These are phyloP conservation scores for Globisporangium heterothallicum DNA, from an alignment of 352 stramenopile genomes.

Conservation along the genomic window DNA sequence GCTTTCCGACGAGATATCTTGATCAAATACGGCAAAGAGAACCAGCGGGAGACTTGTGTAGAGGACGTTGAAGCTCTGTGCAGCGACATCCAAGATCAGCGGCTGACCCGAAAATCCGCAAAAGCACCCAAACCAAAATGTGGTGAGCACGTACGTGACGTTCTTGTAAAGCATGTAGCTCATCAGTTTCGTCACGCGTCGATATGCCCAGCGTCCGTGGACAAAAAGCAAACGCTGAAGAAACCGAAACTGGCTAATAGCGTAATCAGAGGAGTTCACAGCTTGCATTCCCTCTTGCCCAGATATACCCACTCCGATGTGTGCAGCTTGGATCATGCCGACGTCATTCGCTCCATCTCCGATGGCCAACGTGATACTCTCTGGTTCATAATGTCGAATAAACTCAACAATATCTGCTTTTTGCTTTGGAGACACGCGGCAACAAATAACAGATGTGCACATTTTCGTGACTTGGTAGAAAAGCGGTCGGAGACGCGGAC, in stretches of 20 bases:
- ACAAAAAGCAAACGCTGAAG: constrained; percentile 89
- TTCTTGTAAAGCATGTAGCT: constrained; percentile 96
- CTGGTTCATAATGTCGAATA: constrained; percentile 57
- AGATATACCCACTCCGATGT: constrained; percentile 91
- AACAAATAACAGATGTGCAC: constrained; percentile 84
- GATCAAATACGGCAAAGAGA: constrained; percentile 71
- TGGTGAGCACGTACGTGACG: constrained; percentile 78
- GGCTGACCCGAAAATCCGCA: constrained; percentile 75
- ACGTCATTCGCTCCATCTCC: constrained; percentile 97
- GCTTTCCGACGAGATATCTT: constrained; percentile 68
- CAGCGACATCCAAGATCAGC: constrained; percentile 69
- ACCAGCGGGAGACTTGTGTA: constrained; percentile 76
- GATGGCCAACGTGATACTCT: constrained; percentile 87
- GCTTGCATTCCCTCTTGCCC: constrained; percentile 91
- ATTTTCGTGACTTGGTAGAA: constrained; percentile 71
- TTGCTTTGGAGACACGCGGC: constrained; percentile 84
- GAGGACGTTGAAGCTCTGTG: constrained; percentile 81
- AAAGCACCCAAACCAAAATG: constrained; percentile 82
- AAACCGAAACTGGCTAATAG: constrained; percentile 92
- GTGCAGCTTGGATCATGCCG: constrained; percentile 91
- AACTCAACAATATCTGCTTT: constrained; percentile 82
- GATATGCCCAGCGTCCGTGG: constrained; percentile 90
- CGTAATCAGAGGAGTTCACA: constrained; percentile 92
- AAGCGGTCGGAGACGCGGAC: constrained; percentile 34
- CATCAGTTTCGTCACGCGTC: constrained; percentile 89